Base-by-base conservation (phyloP, 257 asterid species). In the Fraxinus cuspidata region DNA sequence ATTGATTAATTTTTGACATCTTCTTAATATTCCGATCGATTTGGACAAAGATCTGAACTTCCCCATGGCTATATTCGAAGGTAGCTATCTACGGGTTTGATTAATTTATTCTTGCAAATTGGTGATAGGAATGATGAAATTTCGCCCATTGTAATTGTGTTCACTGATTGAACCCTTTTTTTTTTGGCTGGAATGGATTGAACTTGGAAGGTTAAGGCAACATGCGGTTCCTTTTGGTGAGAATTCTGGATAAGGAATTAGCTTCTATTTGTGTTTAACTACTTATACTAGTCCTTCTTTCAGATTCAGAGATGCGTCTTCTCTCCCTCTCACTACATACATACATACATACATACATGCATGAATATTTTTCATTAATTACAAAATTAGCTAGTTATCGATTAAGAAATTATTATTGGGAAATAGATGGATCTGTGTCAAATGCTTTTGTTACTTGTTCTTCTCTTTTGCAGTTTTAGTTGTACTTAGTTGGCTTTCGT, bases 381-480 rank as follows among this genome's bases (percentile, higher is more conserved):
- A 71, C 71, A 31, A 27, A 67, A 68, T 66, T 78, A 71, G 77
- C 73, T 66, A 31, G 58, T 42, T 60, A 16, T 13, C 44, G 16
- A 58, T 71, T 73, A 82, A 74, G 56, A 78, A 60, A 80, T 82
- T 72, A 70, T 79, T 80, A 76, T 80, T 72, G 86, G 88, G 82
- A 80, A 75, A 66, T 83, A 85, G 77, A 82, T 77, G 82, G 87
- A 85, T 77, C 83, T 79, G 75, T 77, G 25, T 70, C 70, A 75
- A 69, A 72, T 82, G 69, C 69, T 76, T 84, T 86, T 80, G 86
- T 86, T 86, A 78, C 86, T 71, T 76, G 79, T 74, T 86, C 53
- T 74, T 81, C 78, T 86, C 83, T 92, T 87, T 87, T 58, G 96
- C 96, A 92, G 94, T 81, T 71, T 84, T 83, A 87, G 91, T 87